These are phyloP conservation scores for Suillus luteus DNA, from an alignment of 768 basidiomycete species.

Conservation along the genomic window DNA sequence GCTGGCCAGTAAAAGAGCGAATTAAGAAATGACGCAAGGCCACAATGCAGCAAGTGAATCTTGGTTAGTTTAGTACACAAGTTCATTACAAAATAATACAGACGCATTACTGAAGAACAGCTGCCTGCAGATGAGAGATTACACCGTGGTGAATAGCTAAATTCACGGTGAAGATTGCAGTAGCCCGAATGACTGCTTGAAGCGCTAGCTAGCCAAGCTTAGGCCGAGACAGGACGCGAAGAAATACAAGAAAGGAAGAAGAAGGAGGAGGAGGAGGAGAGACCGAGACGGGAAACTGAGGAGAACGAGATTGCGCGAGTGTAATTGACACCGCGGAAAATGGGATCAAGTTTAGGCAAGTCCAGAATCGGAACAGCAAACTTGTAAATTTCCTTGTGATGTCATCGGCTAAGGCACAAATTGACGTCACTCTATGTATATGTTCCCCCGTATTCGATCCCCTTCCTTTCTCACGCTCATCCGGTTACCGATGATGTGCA, in stretches of 20 bases:
- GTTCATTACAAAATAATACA: constrained; percentile 19
- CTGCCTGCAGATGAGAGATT: constrained; percentile 7
- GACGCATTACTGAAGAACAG: constrained; percentile 19
- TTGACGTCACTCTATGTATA: constrained; percentile 26
- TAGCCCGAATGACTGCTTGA: not conserved
- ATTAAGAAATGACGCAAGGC: constrained; percentile 28
- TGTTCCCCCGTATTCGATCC: constrained; percentile 16
- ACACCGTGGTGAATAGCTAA: constrained; percentile 8
- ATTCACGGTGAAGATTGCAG: constrained; percentile 14
- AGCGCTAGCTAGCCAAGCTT: not conserved
- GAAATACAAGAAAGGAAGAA: constrained; percentile 1
- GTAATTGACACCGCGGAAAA: constrained; percentile 21
- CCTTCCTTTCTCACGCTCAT: constrained; percentile 15
- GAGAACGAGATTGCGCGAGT: constrained; percentile 4
- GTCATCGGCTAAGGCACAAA: constrained; percentile 29
- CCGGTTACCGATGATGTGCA: constrained; percentile 2
- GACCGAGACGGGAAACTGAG: not conserved
- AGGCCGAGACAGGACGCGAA: not conserved
- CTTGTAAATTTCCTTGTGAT: constrained; percentile 23
- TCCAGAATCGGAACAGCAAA: constrained; percentile 24
- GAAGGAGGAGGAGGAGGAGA: not conserved
- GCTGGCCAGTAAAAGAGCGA: constrained; percentile 24
- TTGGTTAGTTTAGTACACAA: constrained; percentile 21
- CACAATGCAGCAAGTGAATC: constrained; percentile 15
- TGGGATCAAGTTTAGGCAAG: constrained; percentile 11